A percentile compares a stretch with the other conserved stretches of the same genome.
phyloP scores from a whole-genome alignment of 169 alveolate species.

The Toxoplasma gondii region DNA sequence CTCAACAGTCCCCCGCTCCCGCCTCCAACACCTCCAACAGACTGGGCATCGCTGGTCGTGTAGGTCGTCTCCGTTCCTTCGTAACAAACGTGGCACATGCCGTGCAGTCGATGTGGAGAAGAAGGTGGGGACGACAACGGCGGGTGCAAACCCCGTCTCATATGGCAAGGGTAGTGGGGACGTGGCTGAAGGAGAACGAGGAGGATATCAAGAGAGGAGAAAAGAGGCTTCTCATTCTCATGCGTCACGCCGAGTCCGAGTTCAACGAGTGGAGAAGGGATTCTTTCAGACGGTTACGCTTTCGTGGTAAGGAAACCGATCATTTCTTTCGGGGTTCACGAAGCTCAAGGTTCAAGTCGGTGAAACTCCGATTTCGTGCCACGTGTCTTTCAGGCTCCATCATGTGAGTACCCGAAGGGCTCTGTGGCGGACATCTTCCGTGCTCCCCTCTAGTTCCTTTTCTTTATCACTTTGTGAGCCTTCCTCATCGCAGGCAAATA shows the following conservation, averaged over 20 bases:
- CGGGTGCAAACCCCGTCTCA: background rate
- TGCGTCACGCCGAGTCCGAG: conserved; percentile 67
- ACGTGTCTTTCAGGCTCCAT: too few species aligned
- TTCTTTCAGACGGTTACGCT: conserved; percentile 31
- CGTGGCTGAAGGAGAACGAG: background rate
- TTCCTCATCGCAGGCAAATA: too few species aligned
- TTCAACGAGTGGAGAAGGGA: conserved; percentile 59
- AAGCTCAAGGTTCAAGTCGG: too few species aligned
- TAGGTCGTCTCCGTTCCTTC: background rate
- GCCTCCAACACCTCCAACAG: background rate
- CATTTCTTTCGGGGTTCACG: background rate
- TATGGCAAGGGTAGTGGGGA: background rate
- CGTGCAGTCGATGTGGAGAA: background rate
- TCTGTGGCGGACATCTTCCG: too few species aligned
- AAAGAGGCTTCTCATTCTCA: conserved; percentile 40
- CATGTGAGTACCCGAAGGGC: too few species aligned
- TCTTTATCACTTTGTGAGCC: too few species aligned
- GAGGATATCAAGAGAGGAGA: background rate
- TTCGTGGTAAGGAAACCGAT: conserved; percentile 11
- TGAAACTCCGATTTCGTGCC: too few species aligned
- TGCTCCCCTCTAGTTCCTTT: too few species aligned
- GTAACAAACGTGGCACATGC: background rate
- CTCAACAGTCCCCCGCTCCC: too few species aligned
- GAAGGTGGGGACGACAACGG: background rate
- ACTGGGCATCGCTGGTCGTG: background rate